Percentiles rank a stretch among this genome's conserved stretches.
Evolutionary conservation across 2,329 filamentous ascomycete genomes (phyloP).

Genomic region (Didymella lethalis): DNA sequence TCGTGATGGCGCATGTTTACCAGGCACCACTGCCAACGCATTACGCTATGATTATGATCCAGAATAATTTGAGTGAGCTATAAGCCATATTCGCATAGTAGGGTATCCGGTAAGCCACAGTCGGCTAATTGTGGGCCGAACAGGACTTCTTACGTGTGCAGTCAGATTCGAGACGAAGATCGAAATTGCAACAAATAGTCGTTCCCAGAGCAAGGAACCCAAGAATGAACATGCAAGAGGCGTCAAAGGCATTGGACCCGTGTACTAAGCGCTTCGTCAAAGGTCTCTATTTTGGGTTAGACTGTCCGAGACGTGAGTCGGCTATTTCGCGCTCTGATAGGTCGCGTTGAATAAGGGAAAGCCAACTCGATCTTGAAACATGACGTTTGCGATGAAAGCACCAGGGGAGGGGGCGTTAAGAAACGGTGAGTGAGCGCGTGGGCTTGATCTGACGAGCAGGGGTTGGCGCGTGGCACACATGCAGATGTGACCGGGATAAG

Average conservation of each 20-base stretch:
- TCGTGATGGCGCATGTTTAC: background rate
- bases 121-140: constrained; percentile 23
- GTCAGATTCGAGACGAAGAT: background rate
- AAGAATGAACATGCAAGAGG: constrained; percentile 35
- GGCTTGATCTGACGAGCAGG: constrained; percentile 22
- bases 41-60: constrained; percentile 20
- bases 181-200: background rate
- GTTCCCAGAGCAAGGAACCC: background rate
- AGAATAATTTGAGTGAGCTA: constrained; percentile 20
- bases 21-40: constrained; percentile 12
- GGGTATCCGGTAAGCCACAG: constrained; percentile 23
- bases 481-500: constrained; percentile 29
- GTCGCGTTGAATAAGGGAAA: constrained; percentile 22
- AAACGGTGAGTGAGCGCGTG: constrained; percentile 24
- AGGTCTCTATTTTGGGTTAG: constrained; percentile 35
- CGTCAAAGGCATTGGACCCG: constrained; percentile 31
- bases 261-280: constrained; percentile 43
- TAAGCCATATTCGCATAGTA: constrained; percentile 26
- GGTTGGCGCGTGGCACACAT: constrained; percentile 27
- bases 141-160: constrained; percentile 5
- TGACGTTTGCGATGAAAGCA: constrained; percentile 33
- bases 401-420: constrained; percentile 37
- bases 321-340: constrained; percentile 38
- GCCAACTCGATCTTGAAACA: constrained; percentile 20
- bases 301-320: constrained; percentile 29